Percentiles rank a stretch among this genome's conserved stretches.
phyloP scores from a whole-genome alignment of 306 rosid genomes.

The Nissolia schottii region DNA sequence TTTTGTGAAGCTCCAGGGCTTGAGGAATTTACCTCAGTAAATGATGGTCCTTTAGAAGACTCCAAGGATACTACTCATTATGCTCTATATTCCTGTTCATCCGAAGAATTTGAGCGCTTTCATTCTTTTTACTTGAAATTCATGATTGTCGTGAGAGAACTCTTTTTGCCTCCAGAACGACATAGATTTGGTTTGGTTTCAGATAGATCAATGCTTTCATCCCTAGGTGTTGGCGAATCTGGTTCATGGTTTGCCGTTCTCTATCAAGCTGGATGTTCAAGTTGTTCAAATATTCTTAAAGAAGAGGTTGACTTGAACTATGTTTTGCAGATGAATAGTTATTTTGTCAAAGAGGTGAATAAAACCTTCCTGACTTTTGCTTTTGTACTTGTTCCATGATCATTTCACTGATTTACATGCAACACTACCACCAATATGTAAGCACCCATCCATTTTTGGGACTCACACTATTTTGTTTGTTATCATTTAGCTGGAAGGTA shows the following conservation, averaged over 20 bases:
- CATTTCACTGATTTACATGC: not conserved
- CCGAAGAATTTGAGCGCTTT: slow-evolving; percentile 58
- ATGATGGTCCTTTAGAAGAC: slow-evolving; percentile 36
- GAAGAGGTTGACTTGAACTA: slow-evolving; percentile 61
- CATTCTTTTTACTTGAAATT: slow-evolving; percentile 65
- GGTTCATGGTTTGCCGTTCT: slow-evolving; percentile 73
- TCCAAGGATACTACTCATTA: slow-evolving; percentile 27
- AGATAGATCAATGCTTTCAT: slow-evolving; percentile 68
- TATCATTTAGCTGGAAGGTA: slow-evolving; percentile 69
- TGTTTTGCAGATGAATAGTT: slow-evolving; percentile 43
- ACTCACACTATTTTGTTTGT: slow-evolving; percentile 18
- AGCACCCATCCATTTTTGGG: slow-evolving; percentile 1
- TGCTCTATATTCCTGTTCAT: slow-evolving; percentile 43
- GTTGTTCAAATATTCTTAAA: slow-evolving; percentile 63
- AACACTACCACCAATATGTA: not conserved
- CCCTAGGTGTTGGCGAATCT: slow-evolving; percentile 66
- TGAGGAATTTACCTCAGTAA: slow-evolving; percentile 47
- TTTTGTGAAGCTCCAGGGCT: slow-evolving; percentile 54
- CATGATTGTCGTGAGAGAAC: slow-evolving; percentile 64
- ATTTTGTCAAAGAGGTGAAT: slow-evolving; percentile 69
- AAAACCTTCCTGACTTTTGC: slow-evolving; percentile 13
- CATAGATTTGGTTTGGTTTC: slow-evolving; percentile 70
- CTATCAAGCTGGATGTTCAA: slow-evolving; percentile 61
- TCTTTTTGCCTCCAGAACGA: slow-evolving; percentile 64
- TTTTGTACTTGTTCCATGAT: not conserved